Conservation (phyloP, 176 grass and related monocot genomes). For the Leersia perrieri region DNA sequence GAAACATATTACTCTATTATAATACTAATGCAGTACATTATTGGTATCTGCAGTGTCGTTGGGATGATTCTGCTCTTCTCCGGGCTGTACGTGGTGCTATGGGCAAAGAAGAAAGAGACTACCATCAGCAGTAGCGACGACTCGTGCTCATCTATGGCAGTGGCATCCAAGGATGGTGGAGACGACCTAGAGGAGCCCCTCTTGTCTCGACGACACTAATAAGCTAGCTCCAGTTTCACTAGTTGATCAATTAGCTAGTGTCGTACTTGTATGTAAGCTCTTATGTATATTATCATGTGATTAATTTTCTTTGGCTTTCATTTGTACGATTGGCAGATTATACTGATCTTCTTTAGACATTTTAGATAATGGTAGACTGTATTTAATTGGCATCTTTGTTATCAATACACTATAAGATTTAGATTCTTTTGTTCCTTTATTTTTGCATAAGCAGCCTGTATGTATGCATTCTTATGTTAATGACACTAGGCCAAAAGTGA, state of each 20-base stretch:
- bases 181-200: slow-evolving; percentile 23
- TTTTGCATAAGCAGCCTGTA: too few relatives aligned
- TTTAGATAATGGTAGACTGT: not conserved
- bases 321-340: not conserved
- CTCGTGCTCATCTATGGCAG: not conserved
- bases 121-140: not conserved
- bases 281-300: not conserved
- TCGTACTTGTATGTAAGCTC: not conserved
- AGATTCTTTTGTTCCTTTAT: too few relatives aligned
- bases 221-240: not conserved
- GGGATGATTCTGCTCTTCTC: slow-evolving; percentile 46
- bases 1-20: too few relatives aligned
- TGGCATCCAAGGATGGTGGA: not conserved
- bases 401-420: too few relatives aligned
- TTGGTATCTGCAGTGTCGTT: slow-evolving; percentile 9
- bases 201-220: not conserved
- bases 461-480: too few relatives aligned
- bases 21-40: not conserved
- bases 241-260: not conserved
- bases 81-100: slow-evolving; percentile 51
- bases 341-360: not conserved
- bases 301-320: not conserved
- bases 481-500: too few relatives aligned
- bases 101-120: slow-evolving; percentile 55
- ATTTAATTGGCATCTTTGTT: not conserved